A percentile compares a stretch with the other conserved stretches of the same genome.
phyloP scores from a whole-genome alignment of 441 rosid species.

The Breynia disticha region DNA sequence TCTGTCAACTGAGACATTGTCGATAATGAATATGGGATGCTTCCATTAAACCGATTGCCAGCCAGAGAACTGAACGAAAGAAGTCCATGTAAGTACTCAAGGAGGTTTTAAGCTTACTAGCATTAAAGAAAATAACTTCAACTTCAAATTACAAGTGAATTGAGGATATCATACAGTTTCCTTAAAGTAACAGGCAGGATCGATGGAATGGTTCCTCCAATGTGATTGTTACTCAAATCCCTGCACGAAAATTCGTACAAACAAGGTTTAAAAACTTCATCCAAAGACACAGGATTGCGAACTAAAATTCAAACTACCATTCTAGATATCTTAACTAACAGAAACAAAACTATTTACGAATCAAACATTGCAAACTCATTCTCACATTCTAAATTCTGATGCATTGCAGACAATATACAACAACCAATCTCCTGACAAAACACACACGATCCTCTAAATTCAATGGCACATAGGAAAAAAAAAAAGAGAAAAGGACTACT shows the following conservation, averaged over 20 bases:
- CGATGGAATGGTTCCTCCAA: conserved; percentile 71
- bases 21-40: conserved; percentile 42
- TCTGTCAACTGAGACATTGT: conserved; percentile 32
- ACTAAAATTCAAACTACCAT: too few relatives aligned
- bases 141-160: background rate
- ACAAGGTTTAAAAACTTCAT: too few relatives aligned
- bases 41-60: conserved; percentile 49
- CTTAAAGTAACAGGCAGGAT: conserved; percentile 55
- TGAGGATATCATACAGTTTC: conserved; percentile 41
- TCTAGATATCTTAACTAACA: too few relatives aligned
- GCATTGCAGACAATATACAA: too few relatives aligned
- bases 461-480: background rate
- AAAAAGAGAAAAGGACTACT: conserved; percentile 14
- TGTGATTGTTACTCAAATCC: conserved; percentile 76
- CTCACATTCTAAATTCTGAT: too few relatives aligned
- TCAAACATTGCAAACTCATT: too few relatives aligned
- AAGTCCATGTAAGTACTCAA: background rate
- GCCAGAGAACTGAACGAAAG: conserved; percentile 43
- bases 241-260: conserved; percentile 29
- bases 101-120: background rate
- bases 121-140: too few relatives aligned
- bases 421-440: too few relatives aligned
- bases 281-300: too few relatives aligned
- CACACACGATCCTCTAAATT: background rate
- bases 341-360: too few relatives aligned